A percentile compares a stretch with the other conserved stretches of the same genome.
Evolutionary conservation across 768 basidiomycete species (phyloP).

Genomic region (Mycena floridula): DNA sequence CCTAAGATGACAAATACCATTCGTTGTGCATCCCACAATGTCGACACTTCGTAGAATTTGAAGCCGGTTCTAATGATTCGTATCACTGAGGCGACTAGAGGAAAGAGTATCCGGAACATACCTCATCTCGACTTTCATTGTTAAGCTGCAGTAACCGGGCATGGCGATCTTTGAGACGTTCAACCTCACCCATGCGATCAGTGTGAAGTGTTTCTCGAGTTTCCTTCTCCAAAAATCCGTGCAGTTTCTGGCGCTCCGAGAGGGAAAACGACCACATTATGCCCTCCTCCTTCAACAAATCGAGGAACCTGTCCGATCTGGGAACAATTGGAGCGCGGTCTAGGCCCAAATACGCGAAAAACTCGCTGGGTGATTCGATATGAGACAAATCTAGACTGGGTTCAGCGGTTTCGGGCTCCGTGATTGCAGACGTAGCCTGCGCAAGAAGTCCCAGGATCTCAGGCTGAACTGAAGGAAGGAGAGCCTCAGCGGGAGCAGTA

Average conservation of each 20-base stretch:
- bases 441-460: no score
- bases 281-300: background rate
- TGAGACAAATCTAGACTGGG: background rate
- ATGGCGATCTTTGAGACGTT: slow-evolving; percentile 31
- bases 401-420: background rate
- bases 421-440: no score
- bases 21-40: slow-evolving; percentile 75
- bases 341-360: background rate
- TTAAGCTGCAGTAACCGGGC: slow-evolving; percentile 29
- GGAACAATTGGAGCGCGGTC: background rate
- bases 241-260: slow-evolving; percentile 37
- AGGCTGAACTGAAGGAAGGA: no score
- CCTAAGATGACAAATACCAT: slow-evolving; percentile 30
- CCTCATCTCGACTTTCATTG: slow-evolving; percentile 48
- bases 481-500: no score
- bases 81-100: background rate
- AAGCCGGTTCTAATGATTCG: slow-evolving; percentile 48
- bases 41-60: slow-evolving; percentile 47
- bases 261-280: slow-evolving; percentile 29
- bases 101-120: slow-evolving; percentile 14
- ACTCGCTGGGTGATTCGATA: background rate
- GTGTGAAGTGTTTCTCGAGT: slow-evolving; percentile 25
- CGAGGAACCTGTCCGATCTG: background rate
- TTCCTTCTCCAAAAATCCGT: slow-evolving; percentile 37
- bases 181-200: slow-evolving; percentile 33